Evolutionary conservation across 495 filamentous ascomycete genomes (phyloP).

Genomic region (Penicillium cinerascens): DNA sequence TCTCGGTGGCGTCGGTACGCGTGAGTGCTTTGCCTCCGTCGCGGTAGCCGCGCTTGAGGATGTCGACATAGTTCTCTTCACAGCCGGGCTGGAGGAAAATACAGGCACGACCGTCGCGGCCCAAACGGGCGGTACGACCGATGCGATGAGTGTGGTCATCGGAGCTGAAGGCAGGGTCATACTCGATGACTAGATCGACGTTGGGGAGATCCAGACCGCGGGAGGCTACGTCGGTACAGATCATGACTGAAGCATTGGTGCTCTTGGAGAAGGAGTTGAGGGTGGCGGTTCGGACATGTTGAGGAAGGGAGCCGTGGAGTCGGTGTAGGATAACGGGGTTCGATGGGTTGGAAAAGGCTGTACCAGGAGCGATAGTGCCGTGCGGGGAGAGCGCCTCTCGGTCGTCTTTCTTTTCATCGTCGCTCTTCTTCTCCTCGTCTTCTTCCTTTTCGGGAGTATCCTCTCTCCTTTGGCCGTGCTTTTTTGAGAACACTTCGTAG

Average conservation of each 20-base stretch:
- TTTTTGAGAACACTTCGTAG: conserved; percentile 75
- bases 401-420: conserved; percentile 18
- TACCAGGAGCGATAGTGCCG: conserved; percentile 50
- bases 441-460: conserved; percentile 21
- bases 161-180: conserved; percentile 86
- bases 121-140: conserved; percentile 90
- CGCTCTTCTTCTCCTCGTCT: conserved; percentile 22
- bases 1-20: conserved; percentile 55
- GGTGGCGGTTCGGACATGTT: conserved; percentile 80
- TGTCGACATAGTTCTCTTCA: conserved; percentile 83
- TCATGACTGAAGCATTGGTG: conserved; percentile 65
- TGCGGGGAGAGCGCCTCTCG: conserved; percentile 30
- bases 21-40: conserved; percentile 52
- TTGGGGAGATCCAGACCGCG: conserved; percentile 92
- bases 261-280: conserved; percentile 69
- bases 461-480: conserved; percentile 29
- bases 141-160: conserved; percentile 93
- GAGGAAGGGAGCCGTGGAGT: conserved; percentile 90
- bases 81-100: conserved; percentile 87
- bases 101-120: conserved; percentile 78
- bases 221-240: conserved; percentile 93
- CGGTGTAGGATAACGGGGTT: conserved; percentile 70
- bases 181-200: conserved; percentile 90
- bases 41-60: conserved; percentile 60
- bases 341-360: conserved; percentile 46